Base-by-base conservation (phyloP, 2,329 filamentous ascomycete genomes). In the Purpureocillium takamizusanense region DNA sequence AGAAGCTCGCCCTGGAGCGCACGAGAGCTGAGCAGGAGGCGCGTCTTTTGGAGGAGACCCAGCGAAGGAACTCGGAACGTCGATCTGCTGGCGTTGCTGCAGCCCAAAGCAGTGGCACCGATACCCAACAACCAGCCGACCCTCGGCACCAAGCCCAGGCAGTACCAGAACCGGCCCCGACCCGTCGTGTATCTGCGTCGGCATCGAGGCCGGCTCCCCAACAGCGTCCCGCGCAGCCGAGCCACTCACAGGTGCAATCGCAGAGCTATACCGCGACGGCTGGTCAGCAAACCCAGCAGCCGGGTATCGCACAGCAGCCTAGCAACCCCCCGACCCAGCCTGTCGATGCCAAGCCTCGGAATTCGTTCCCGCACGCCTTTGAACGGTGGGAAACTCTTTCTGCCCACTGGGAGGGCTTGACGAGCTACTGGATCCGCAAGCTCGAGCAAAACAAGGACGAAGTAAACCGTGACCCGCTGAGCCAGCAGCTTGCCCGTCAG, bases 381-480 rank as follows among this genome's bases (percentile, higher is more conserved):
- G 90, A 98, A 61, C 77, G 92, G 43, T 98, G 92, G 92, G 92
- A 98, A 58, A 90, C 86, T 0, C 66, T 98, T 3, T 98, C 92
- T 0, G 94, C 92, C 6, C 90, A 97, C 51, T 98, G 92, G 92
- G 92, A 98, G 59, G 92, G 92, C 4, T 72, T 98, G 42, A 97
- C 92, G 0, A 90, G 87, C 42, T 97, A 95, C 63, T 98, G 92
- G 90, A 92, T 98, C 47, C 83, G 87, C 34, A 81, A 88, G 49
- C 70, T 98, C 7, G 86, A 98, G 61, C 81, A 92, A 56, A 95
- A 95, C 55, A 83, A 85, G 21, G 81, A 88, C 38, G 88, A 95
- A 47, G 76, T 95, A 30, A 81, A 83, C 46, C 73, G 81, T 11
- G 86, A 94, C 49, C 86, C 90, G 0, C 66, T 97, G 18, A 88